Conservation (phyloP, 108 stramenopile genomes). For the Nitzschia sp. region DNA sequence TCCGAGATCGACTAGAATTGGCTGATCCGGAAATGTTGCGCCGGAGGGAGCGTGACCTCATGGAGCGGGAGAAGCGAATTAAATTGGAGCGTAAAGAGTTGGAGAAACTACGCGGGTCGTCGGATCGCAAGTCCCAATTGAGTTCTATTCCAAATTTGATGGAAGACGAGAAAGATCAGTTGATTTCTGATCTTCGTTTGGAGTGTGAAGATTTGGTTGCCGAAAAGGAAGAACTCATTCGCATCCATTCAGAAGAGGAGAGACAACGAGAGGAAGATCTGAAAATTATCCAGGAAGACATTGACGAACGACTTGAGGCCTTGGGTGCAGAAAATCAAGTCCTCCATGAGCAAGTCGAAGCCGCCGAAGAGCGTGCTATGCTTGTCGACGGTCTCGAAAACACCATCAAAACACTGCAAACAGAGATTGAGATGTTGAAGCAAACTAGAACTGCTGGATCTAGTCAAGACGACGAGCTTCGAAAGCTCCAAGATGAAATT, state of each 20-base stretch:
- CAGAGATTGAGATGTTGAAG: constrained; percentile 10
- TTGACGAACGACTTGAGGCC: constrained; percentile 4
- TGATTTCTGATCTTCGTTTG: neutral
- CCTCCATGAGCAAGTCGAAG: constrained; percentile 19
- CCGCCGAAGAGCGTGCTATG: neutral
- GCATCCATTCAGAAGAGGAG: constrained; percentile 9
- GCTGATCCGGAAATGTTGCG: neutral
- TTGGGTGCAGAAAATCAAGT: constrained; percentile 21
- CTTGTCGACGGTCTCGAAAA: neutral
- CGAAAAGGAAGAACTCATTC: constrained; percentile 18
- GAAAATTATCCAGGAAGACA: constrained; percentile 20
- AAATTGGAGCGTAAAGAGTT: neutral
- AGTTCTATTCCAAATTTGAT: neutral
- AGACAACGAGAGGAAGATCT: constrained; percentile 15
- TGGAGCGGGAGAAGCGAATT: neutral
- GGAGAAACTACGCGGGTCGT: neutral
- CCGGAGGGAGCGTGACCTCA: neutral
- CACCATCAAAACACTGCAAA: neutral
- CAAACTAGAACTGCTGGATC: neutral
- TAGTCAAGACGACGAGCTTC: neutral
- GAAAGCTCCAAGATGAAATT: constrained; percentile 4
- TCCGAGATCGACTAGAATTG: neutral
- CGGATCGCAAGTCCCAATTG: neutral
- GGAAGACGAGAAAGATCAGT: constrained; percentile 9
- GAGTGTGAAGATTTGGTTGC: constrained; percentile 11